Conservation (phyloP, 2,329 filamentous ascomycete species). For the Colletotrichum filicis region DNA sequence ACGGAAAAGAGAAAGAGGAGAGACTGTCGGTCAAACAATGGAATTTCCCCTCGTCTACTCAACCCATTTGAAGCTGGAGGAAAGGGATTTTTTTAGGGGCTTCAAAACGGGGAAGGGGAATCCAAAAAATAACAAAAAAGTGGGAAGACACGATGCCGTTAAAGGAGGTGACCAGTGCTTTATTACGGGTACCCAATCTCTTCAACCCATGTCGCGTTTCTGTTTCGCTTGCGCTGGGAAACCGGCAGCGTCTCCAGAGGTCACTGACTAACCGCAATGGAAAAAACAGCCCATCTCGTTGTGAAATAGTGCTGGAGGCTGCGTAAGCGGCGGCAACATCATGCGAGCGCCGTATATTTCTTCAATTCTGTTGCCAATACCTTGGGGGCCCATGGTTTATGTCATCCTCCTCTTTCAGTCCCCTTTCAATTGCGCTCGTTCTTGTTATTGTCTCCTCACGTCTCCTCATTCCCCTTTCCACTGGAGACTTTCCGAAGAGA, state of each 20-base stretch:
- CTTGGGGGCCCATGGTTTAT: background rate
- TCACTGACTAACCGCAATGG: background rate
- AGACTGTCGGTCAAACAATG: background rate
- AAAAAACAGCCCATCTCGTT: background rate
- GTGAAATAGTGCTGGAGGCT: background rate
- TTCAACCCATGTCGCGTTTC: constrained; percentile 7
- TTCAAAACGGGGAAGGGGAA: background rate
- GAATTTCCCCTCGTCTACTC: background rate
- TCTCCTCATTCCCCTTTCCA: background rate
- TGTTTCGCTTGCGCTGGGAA: constrained; percentile 2
- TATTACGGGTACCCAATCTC: constrained; percentile 18
- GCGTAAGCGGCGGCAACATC: background rate
- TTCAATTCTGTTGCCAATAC: background rate
- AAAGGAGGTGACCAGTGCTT: constrained; percentile 11
- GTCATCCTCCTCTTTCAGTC: background rate
- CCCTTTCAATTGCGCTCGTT: background rate
- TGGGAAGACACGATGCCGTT: background rate
- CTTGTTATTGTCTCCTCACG: background rate
- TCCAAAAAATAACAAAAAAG: background rate
- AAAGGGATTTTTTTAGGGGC: constrained; percentile 1
- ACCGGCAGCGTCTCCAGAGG: background rate
- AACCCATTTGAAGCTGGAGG: background rate
- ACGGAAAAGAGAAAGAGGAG: background rate
- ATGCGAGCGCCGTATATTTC: background rate
- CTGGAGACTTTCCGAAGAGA: background rate